These are phyloP conservation scores for Cladobotryum protrusum DNA, from an alignment of 2,329 filamentous ascomycete genomes.

Conservation along the genomic window DNA sequence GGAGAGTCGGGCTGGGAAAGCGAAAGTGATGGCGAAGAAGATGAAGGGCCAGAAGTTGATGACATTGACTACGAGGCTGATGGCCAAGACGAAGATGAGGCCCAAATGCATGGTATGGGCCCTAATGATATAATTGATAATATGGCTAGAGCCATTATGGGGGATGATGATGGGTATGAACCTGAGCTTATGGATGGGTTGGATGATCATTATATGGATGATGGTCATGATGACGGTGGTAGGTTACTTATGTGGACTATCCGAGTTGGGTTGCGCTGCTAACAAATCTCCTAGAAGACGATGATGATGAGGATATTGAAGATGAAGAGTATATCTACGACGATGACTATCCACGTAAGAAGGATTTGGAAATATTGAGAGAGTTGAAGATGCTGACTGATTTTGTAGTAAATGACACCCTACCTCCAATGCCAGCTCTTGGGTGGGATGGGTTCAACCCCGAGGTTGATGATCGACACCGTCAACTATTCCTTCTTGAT, in stretches of 20 bases:
- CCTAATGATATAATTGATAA: constrained; percentile 43
- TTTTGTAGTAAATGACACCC: constrained; percentile 11
- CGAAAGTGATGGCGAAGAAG: constrained; percentile 51
- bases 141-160: constrained; percentile 51
- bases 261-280: constrained; percentile 2
- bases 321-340: constrained; percentile 61
- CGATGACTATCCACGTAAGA: constrained; percentile 52
- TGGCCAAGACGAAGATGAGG: constrained; percentile 49
- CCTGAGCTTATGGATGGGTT: constrained; percentile 46
- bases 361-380: not conserved
- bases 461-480: constrained; percentile 43
- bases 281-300: constrained; percentile 31
- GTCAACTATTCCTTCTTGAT: constrained; percentile 45
- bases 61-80: constrained; percentile 51
- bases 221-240: constrained; percentile 56
- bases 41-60: constrained; percentile 46
- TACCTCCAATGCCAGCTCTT: constrained; percentile 40
- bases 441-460: constrained; percentile 53
- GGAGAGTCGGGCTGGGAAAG: constrained; percentile 57
- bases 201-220: constrained; percentile 48
- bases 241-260: constrained; percentile 12
- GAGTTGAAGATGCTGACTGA: not conserved
- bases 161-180: constrained; percentile 45
- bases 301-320: constrained; percentile 63
- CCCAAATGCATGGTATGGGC: constrained; percentile 40